Evolutionary conservation across 495 filamentous ascomycete species (phyloP).

Genomic region (Evernia prunastri): DNA sequence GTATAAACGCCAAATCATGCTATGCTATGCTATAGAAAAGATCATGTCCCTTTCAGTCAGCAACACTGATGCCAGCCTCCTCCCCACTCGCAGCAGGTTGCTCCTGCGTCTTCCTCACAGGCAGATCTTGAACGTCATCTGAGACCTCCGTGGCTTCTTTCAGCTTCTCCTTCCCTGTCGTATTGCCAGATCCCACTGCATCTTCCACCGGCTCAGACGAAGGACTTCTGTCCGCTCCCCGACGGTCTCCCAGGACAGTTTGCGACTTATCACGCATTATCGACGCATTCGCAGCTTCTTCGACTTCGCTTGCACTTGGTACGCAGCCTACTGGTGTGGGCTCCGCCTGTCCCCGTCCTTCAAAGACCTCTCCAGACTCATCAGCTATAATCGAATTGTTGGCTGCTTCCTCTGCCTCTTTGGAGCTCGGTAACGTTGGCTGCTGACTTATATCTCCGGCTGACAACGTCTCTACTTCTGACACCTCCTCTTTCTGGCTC

Average conservation of each 20-base stretch:
- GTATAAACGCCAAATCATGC: too few relatives aligned
- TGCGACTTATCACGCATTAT: constrained; percentile 23
- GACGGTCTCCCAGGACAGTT: constrained; percentile 10
- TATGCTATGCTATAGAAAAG: too few relatives aligned
- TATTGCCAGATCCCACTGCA: background rate
- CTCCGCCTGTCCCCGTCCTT: constrained; percentile 20
- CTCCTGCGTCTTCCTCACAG: constrained; percentile 26
- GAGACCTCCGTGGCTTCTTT: constrained; percentile 9
- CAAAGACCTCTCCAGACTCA: constrained; percentile 9
- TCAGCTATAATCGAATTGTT: constrained; percentile 2
- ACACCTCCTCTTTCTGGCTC: background rate
- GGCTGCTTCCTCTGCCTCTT: constrained; percentile 1
- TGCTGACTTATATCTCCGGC: too few relatives aligned
- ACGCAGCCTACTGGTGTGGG: background rate
- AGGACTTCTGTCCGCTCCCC: constrained; percentile 14
- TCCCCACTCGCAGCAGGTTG: constrained; percentile 29
- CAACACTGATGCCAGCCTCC: constrained; percentile 29
- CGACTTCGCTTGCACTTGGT: constrained; percentile 12
- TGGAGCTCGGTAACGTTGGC: too few relatives aligned
- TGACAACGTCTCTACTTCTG: too few relatives aligned
- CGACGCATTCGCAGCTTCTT: constrained; percentile 18
- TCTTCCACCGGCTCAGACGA: constrained; percentile 1
- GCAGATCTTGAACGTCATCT: constrained; percentile 16
- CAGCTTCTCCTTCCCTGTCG: background rate
- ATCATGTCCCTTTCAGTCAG: constrained; percentile 21